Evolutionary conservation across 2,329 filamentous ascomycete species (phyloP), one percentile per base, ranked within the genome.

Genomic region (Fusarium brachygibbosum): DNA sequence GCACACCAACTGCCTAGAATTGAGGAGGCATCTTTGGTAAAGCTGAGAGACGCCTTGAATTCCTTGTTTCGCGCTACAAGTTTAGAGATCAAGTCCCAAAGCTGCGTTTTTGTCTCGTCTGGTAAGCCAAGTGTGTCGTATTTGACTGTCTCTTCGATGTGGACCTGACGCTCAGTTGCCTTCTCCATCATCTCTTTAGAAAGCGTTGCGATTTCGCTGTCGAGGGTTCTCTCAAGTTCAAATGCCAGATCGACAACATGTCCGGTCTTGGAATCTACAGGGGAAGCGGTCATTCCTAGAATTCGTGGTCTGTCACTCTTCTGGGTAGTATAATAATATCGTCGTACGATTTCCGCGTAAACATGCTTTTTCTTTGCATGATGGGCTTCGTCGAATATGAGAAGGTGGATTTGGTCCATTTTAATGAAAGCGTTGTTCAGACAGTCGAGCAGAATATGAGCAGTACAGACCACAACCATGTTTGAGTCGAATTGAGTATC

Each of bases 261-360:
- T 17, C 46, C 71, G 0, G 87, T 86, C 74, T 93, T 91, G 0
- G 93, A 89, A 80, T 98, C 94, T 4, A 98, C 91, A 1, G 96
- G 96, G 0, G 96, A 98, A 10, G 96, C 96, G 2, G 96, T 99
- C 95, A 98, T 98, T 28, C 95, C 95, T 70, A 99, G 92, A 21
- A 99, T 90, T 37, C 90, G 91, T 6, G 96, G 96, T 6, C 89
- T 85, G 0, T 77, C 67, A 1, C 83, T 80, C 2, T 77, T 71
- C 31, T 84, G 82, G 4, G 84, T 79, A 3, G 84, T 79, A 2
- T 88, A 74, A 75, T 98, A 98, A 71, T 93, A 94, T 61, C 97
- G 91, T 73, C 92, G 94, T 80, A 99, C 93, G 61, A 99, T 96
- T 29, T 88, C 87, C 21, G 95, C 93, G 76, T 97, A 99, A 0